A percentile compares a stretch with the other conserved stretches of the same genome.
Conservation (phyloP, 441 rosid genomes). For the Syzygium syzygioides region DNA sequence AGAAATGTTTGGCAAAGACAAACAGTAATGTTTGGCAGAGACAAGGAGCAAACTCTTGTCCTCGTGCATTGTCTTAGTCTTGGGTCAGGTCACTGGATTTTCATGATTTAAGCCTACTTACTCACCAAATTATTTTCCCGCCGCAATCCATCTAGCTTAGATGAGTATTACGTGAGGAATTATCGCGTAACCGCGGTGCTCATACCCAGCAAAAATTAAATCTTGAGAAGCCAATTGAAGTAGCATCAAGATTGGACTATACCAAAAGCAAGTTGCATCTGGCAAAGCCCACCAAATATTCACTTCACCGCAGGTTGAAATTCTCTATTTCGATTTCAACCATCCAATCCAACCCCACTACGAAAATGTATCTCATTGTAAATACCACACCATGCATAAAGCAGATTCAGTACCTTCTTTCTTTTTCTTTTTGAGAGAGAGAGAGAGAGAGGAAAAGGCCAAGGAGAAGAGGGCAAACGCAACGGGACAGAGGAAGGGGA, state of each 20-base stretch:
- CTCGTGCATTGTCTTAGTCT: not conserved
- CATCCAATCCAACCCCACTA: not conserved
- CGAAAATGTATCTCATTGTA: not conserved
- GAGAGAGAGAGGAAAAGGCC: not conserved
- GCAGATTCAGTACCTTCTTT: not conserved
- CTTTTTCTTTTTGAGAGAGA: not conserved
- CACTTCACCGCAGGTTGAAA: not conserved
- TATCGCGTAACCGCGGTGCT: not conserved
- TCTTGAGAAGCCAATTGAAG: not conserved
- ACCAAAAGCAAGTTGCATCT: not conserved
- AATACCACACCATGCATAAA: not conserved
- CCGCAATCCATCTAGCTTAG: not conserved
- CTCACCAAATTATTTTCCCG: not conserved
- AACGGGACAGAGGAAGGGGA: not conserved
- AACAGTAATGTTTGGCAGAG: not conserved
- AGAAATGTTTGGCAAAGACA: not conserved
- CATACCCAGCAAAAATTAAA: not conserved
- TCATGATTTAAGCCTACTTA: not conserved
- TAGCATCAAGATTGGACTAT: not conserved
- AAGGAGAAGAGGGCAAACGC: slow-evolving; percentile 9
- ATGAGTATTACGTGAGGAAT: not conserved
- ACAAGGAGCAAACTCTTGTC: not conserved
- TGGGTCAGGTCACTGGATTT: not conserved
- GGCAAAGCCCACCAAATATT: not conserved
- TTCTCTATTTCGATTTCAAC: not conserved